Conservation (phyloP, 2,329 filamentous ascomycete species). For the Epichloe bromicola region DNA sequence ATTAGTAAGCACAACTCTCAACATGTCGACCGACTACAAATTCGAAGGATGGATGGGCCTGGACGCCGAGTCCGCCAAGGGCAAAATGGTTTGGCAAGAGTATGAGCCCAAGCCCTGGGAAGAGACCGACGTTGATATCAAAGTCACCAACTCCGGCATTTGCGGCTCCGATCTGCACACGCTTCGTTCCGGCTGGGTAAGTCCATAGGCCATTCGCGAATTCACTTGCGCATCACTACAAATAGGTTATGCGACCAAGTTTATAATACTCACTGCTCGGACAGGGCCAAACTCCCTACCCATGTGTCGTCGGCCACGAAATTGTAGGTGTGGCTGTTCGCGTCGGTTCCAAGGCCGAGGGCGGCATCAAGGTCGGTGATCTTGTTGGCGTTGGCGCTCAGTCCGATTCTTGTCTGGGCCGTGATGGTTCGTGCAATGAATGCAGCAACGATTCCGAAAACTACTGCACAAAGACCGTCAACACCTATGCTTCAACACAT, state of each 20-base stretch:
- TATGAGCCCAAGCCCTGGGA: slow-evolving; percentile 54
- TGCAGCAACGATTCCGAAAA: slow-evolving; percentile 28
- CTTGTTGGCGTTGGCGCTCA: slow-evolving; percentile 52
- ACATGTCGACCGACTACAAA: slow-evolving; percentile 25
- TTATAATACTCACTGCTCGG: neutral
- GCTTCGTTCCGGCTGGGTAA: slow-evolving; percentile 39
- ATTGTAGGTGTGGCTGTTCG: slow-evolving; percentile 47
- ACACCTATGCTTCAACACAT: slow-evolving; percentile 36
- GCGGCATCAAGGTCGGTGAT: slow-evolving; percentile 44
- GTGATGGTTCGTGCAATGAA: slow-evolving; percentile 25
- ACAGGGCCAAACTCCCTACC: slow-evolving; percentile 15
- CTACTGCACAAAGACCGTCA: slow-evolving; percentile 29
- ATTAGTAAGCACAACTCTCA: neutral
- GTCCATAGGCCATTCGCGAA: slow-evolving; percentile 1
- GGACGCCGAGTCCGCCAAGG: slow-evolving; percentile 26
- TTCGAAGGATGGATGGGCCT: slow-evolving; percentile 40
- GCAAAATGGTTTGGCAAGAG: slow-evolving; percentile 41
- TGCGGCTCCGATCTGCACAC: slow-evolving; percentile 51
- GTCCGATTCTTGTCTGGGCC: slow-evolving; percentile 36
- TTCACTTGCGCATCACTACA: neutral
- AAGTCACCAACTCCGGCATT: slow-evolving; percentile 52
- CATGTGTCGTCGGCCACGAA: slow-evolving; percentile 50
- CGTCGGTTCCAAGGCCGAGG: slow-evolving; percentile 33
- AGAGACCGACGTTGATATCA: slow-evolving; percentile 52
- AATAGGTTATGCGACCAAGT: neutral